Base-by-base conservation (phyloP, 139 green algal genomes). In the Mychonastes homosphaera region DNA sequence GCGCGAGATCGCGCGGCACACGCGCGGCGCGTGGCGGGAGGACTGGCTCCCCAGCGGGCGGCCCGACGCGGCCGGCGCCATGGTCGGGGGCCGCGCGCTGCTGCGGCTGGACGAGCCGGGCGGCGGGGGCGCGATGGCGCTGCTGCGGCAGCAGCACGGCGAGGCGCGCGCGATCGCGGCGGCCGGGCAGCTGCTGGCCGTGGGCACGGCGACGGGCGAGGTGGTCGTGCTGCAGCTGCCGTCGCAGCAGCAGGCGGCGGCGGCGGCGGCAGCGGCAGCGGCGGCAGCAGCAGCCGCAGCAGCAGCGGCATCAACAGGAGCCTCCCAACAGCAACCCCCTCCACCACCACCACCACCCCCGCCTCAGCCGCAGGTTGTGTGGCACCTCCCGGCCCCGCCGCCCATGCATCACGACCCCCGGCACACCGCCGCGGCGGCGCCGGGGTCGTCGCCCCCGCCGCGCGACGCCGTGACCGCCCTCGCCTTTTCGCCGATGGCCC, bases 41-140 rank as follows among this genome's bases (percentile, higher is more conserved):
- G 70, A 78, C 52, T 81, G 74, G 74, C 69, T 75, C 53, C 41
- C 67, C 21, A 36, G 44, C 5, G 74, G 74, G 16, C 60, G 74
- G 36, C 74, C 74, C 2, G 74, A 77, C 61, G 70, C 67, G 0
- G 24, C 21, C 4, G 72, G 72, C 7, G 57, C 64, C 3, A 77
- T 82, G 64, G 54, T 79, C n/a, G 72, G 75, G 26, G 75, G 75
- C 30, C 52, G 35, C 3, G 67, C 77, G 57, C 64, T 73, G 24
- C 49, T 82, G 52, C 62, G 64, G 45, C 45, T 82, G 43, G 70
- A 79, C 62, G 64, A 69, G 40, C 34, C 77, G 36, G 30, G 36
- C 13, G 29, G 18, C 6, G 8, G 54, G 18, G 38, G 70, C 26
- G 62, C 64, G 1, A 44, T n/a, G n/a, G n/a, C n/a, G n/a, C n/a